Conservation (phyloP, 257 asterid genomes). For the Scutellaria galericulata region DNA sequence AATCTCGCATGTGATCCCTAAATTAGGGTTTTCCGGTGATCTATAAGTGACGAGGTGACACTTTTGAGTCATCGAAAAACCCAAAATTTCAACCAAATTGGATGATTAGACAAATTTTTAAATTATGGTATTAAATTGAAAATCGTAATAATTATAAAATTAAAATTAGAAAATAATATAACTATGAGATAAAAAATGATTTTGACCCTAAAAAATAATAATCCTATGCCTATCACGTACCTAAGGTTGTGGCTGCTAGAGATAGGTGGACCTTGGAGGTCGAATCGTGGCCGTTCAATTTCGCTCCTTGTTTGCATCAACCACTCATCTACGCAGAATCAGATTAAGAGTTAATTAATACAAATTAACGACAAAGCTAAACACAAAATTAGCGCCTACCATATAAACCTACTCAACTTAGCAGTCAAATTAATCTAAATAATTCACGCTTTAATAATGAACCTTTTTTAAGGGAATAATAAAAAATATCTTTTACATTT, state of each 20-base stretch:
- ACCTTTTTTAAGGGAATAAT: not conserved
- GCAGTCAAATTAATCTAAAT: constrained; percentile 10
- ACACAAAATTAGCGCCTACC: not conserved
- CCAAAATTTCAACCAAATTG: no score
- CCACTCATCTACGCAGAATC: constrained; percentile 52
- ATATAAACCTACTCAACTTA: not conserved
- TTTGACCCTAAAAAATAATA: no score
- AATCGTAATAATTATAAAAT: not conserved
- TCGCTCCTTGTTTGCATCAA: constrained; percentile 50
- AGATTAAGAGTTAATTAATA: constrained; percentile 28
- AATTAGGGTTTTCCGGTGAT: no score
- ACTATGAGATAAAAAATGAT: not conserved
- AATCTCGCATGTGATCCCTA: no score
- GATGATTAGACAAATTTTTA: no score
- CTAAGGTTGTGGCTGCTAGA: constrained; percentile 47
- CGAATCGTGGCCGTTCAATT: constrained; percentile 52
- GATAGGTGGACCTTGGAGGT: constrained; percentile 27
- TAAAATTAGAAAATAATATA: not conserved
- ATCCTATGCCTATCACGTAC: constrained; percentile 38
- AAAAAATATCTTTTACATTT: not conserved
- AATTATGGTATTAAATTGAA: no score
- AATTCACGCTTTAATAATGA: not conserved
- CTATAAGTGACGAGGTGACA: no score
- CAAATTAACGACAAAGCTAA: constrained; percentile 28
- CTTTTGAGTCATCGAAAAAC: no score